Base-by-base conservation (phyloP, 106 monocot species). In the Alisma plantagoaquatica region DNA sequence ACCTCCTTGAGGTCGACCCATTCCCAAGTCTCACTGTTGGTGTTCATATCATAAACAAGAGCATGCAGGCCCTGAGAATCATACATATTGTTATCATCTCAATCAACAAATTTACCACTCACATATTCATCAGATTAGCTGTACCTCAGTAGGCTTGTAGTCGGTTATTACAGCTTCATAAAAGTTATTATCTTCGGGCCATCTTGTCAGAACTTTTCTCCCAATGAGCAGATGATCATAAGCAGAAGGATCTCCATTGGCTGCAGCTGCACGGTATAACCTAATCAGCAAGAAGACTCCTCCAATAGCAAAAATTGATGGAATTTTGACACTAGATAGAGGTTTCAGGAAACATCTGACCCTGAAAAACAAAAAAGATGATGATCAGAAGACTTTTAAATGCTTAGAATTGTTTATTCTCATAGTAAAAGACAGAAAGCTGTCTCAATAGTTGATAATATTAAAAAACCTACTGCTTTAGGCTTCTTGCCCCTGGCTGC, bases 131-230 rank as follows among this genome's bases (percentile, higher is more conserved):
- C 22, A 81, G 65, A 12, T 50, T 52, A 20, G 35, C 33, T 49
- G 62, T 53, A 89, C 96, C 84, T 89, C 69, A 43, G 23, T 31
- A 32, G 81, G 61, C 43, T 89, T 79, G 57, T 78, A 84, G 53
- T 96, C 84, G 45, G 84, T 96, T 59, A 96, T 85, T 57, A 89
- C 81, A 72, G 96, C 96, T 51, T 89, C 89, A 60, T 96, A 96
- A 33, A 96, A 96, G 53, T 69, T 88, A 49, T 85, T 96, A 66
- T 89, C 88, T 27, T 75, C 81, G 43, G 96, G 96, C 96, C 96
- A 96, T 55, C 89, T 81, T 9, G 81, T 96, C 73, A 62, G 52
- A 10, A 96, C 84, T 70, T 89, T 96, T 24, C 84, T 75, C 19
- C 89, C 89, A 64, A 96, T 61, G 31, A 96, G 71, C 27, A 71